Evolutionary conservation across 1,284 basidiomycete species (phyloP).

Genomic region (Trichosporon sp.): DNA sequence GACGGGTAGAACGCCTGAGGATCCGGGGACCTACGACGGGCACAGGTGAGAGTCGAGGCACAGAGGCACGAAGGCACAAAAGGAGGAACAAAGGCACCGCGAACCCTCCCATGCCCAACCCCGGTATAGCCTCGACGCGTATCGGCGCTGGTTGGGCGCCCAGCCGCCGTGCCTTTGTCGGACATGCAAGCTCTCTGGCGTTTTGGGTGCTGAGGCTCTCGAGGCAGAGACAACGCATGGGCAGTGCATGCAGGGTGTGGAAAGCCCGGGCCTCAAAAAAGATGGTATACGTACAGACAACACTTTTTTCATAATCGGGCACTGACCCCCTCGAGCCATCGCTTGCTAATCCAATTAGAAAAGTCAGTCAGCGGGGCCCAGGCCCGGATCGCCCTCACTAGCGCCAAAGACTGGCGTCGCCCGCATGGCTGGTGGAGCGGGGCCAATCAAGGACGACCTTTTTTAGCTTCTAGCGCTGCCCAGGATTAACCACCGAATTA

Average conservation of each 20-base stretch:
- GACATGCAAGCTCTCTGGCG: too few species aligned
- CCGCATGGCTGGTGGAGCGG: neutral
- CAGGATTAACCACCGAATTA: too few species aligned
- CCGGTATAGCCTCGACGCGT: neutral
- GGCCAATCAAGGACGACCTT: neutral
- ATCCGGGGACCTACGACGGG: neutral
- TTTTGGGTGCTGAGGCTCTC: neutral
- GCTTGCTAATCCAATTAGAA: constrained; percentile 11
- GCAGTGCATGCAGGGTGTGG: neutral
- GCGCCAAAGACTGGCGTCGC: too few species aligned
- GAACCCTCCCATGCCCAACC: neutral
- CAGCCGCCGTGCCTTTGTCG: neutral
- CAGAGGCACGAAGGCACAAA: neutral
- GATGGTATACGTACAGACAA: neutral
- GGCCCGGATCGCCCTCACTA: neutral
- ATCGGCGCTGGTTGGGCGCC: neutral
- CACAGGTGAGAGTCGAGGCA: neutral
- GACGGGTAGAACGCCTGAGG: too few species aligned
- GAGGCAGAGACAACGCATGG: neutral
- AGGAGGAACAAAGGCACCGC: neutral
- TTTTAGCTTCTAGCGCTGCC: too few species aligned
- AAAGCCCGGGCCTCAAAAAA: neutral
- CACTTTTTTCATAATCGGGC: neutral
- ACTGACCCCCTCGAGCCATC: neutral
- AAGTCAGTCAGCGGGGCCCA: neutral